phyloP scores from a whole-genome alignment of 345 rosid genomes.

The Odontarrhena argentea region DNA sequence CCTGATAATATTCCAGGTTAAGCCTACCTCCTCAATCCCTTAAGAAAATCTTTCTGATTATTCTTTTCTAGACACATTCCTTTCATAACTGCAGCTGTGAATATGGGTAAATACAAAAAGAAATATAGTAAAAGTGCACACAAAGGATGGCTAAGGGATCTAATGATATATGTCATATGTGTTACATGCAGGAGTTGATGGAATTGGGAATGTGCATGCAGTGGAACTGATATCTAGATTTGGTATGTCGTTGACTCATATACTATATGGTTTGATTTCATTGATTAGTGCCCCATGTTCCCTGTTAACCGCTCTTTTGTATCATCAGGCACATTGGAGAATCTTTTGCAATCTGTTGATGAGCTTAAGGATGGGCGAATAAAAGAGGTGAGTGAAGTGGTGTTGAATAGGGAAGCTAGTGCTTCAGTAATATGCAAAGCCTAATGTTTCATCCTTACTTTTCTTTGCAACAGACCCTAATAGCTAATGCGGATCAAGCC shows the following conservation, averaged over 20 bases:
- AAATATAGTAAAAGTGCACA: background rate
- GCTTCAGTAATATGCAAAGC: conserved; percentile 16
- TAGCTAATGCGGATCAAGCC: conserved; percentile 64
- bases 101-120: conserved; percentile 4
- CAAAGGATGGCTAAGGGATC: conserved; percentile 11
- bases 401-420: conserved; percentile 12
- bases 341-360: conserved; percentile 67
- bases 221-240: conserved; percentile 70
- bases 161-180: conserved; percentile 20
- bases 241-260: conserved; percentile 50
- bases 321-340: conserved; percentile 69
- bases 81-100: conserved; percentile 4
- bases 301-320: conserved; percentile 17
- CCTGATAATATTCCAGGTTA: conserved; percentile 93
- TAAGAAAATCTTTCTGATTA: conserved; percentile 2
- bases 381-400: conserved; percentile 52
- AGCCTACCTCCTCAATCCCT: background rate
- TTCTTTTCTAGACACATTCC: background rate
- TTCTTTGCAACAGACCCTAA: conserved; percentile 52
- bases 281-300: background rate
- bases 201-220: conserved; percentile 80
- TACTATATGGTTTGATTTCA: conserved; percentile 19
- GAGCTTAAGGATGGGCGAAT: conserved; percentile 67
- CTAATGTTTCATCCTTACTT: conserved; percentile 17
- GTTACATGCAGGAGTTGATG: conserved; percentile 72